Percentiles rank a stretch among this genome's conserved stretches.
phyloP scores from a whole-genome alignment of 495 filamentous ascomycete genomes.

The Annulohypoxylon moriforme region DNA sequence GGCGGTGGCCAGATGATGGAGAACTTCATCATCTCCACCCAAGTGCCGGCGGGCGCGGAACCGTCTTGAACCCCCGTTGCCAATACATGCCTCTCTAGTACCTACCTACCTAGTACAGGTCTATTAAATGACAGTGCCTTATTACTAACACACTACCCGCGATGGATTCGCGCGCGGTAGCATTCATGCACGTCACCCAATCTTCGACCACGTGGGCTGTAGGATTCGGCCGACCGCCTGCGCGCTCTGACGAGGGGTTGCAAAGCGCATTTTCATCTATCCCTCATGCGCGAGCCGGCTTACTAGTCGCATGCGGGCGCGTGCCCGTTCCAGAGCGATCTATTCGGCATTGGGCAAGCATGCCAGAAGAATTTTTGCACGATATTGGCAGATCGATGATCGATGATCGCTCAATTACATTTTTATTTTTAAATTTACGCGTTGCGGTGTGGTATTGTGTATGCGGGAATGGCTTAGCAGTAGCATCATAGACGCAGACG shows the following conservation, averaged over 20 bases:
- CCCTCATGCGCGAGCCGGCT: constrained; percentile 27
- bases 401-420: too few relatives aligned
- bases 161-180: constrained; percentile 30
- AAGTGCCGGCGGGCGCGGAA: constrained; percentile 61
- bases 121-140: too few relatives aligned
- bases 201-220: constrained; percentile 41
- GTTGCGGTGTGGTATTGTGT: constrained; percentile 15
- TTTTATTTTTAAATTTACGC: too few relatives aligned
- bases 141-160: too few relatives aligned
- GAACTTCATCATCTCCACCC: constrained; percentile 86
- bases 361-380: constrained; percentile 13
- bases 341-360: constrained; percentile 31
- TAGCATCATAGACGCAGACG: too few relatives aligned
- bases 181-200: constrained; percentile 45
- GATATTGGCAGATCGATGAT: constrained; percentile 28
- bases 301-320: constrained; percentile 35
- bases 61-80: constrained; percentile 41
- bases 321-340: constrained; percentile 33
- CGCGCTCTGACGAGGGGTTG: background rate
- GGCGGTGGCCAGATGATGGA: constrained; percentile 82
- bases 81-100: too few relatives aligned
- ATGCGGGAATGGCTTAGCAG: constrained; percentile 8
- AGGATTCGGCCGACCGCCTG: constrained; percentile 32
- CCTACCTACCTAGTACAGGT: too few relatives aligned
- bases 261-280: background rate